phyloP scores from a whole-genome alignment of 257 asterid genomes.

The Fraxinus quadrangulata region DNA sequence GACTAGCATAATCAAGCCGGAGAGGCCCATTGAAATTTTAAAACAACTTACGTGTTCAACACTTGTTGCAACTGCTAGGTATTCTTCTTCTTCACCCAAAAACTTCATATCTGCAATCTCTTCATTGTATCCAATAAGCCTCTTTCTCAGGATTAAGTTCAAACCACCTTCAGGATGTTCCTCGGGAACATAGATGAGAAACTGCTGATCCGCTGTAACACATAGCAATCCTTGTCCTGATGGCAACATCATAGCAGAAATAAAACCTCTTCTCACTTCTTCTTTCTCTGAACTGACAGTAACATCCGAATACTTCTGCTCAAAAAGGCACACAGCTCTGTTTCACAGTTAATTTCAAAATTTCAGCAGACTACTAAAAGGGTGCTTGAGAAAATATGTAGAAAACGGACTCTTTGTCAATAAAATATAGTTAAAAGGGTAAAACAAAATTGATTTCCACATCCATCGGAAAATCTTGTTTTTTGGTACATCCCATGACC shows the following conservation, averaged over 20 bases:
- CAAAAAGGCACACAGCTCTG: constrained; percentile 76
- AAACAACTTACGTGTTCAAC: constrained; percentile 77
- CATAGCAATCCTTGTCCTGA: constrained; percentile 72
- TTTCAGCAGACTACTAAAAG: constrained; percentile 16
- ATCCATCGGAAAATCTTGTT: background rate
- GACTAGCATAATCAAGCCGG: background rate
- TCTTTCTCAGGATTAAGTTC: constrained; percentile 58
- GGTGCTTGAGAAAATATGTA: constrained; percentile 24
- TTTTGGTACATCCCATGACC: constrained; percentile 6
- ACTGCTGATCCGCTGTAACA: constrained; percentile 96
- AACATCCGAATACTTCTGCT: constrained; percentile 88
- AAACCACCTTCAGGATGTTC: constrained; percentile 50
- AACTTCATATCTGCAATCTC: constrained; percentile 95
- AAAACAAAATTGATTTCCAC: background rate
- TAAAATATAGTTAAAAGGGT: background rate
- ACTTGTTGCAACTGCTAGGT: constrained; percentile 90
- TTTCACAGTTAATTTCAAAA: constrained; percentile 32
- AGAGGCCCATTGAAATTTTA: background rate
- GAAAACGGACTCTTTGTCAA: background rate
- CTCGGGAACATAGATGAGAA: constrained; percentile 67
- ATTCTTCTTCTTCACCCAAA: constrained; percentile 87
- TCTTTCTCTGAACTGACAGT: constrained; percentile 60
- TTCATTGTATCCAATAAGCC: constrained; percentile 94
- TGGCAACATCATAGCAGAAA: constrained; percentile 82
- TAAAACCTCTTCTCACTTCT: constrained; percentile 80